Evolutionary conservation across 2,329 filamentous ascomycete genomes (phyloP).

Genomic region (Phyllachora maydis): DNA sequence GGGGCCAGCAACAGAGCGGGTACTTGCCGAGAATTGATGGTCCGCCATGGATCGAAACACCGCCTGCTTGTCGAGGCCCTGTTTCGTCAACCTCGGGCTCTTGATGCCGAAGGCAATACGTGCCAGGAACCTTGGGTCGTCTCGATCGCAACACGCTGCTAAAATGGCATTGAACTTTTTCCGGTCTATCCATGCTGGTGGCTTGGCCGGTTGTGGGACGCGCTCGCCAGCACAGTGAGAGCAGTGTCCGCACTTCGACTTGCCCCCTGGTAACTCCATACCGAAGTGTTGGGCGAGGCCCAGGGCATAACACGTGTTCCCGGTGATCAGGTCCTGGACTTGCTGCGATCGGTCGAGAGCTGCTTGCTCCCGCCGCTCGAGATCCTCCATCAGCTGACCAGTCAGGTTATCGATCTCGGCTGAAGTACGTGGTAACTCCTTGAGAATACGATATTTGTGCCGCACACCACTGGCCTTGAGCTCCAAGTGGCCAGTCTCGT

Average conservation of each 20-base stretch:
- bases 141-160: slow-evolving; percentile 18
- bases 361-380: slow-evolving; percentile 29
- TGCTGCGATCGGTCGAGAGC: slow-evolving; percentile 26
- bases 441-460: slow-evolving; percentile 29
- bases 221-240: slow-evolving; percentile 22
- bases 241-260: slow-evolving; percentile 30
- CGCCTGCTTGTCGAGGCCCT: slow-evolving; percentile 21
- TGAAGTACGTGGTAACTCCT: slow-evolving; percentile 18
- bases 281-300: slow-evolving; percentile 35
- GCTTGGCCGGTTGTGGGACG: slow-evolving; percentile 15
- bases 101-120: slow-evolving; percentile 40
- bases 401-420: slow-evolving; percentile 21
- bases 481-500: slow-evolving; percentile 25
- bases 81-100: slow-evolving; percentile 27
- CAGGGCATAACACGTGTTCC: slow-evolving; percentile 25
- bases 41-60: slow-evolving; percentile 32
- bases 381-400: slow-evolving; percentile 23
- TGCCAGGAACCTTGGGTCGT: slow-evolving; percentile 37
- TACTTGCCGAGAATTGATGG: slow-evolving; percentile 21
- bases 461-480: slow-evolving; percentile 28
- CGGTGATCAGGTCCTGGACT: slow-evolving; percentile 31
- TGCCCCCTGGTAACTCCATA: slow-evolving; percentile 21
- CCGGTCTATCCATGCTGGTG: slow-evolving; percentile 13
- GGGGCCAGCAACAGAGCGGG: neutral
- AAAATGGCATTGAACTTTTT: slow-evolving; percentile 19